phyloP scores from a whole-genome alignment of 768 basidiomycete genomes.

The Tricholoma hemisulphureum region DNA sequence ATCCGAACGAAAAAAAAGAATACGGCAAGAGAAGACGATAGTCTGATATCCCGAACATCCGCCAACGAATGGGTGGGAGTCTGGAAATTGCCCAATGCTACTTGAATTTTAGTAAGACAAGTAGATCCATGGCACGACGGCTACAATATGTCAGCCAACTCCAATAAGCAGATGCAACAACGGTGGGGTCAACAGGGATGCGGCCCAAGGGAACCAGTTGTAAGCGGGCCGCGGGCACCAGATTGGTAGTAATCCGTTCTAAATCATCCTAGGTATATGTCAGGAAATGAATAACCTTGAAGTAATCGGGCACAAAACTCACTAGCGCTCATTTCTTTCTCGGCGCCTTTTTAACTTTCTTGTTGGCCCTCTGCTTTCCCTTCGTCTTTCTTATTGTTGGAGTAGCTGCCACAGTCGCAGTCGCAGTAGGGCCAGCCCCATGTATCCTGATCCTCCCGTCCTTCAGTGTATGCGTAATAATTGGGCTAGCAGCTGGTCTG shows the following conservation, averaged over 20 bases:
- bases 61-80: too few relatives aligned
- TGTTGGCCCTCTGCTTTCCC: constrained; percentile 18
- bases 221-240: too few relatives aligned
- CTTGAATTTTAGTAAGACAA: too few relatives aligned
- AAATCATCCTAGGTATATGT: neutral
- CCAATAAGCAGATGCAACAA: neutral
- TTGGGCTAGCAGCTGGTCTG: constrained; percentile 80
- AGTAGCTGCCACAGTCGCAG: constrained; percentile 19
- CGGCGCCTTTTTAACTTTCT: constrained; percentile 15
- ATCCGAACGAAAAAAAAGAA: too few relatives aligned
- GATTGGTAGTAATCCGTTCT: neutral
- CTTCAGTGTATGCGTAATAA: constrained; percentile 73
- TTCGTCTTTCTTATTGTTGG: constrained; percentile 14
- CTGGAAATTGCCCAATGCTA: too few relatives aligned
- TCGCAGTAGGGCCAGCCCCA: constrained; percentile 57
- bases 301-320: neutral
- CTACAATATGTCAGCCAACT: too few relatives aligned
- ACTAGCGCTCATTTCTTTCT: constrained; percentile 9
- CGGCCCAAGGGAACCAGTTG: too few relatives aligned
- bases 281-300: neutral
- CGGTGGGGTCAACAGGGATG: too few relatives aligned
- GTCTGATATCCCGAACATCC: too few relatives aligned
- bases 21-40: too few relatives aligned
- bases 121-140: too few relatives aligned
- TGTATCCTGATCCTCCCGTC: constrained; percentile 68